Base-by-base conservation (phyloP, 495 filamentous ascomycete genomes). In the Pyrenopolyporus hunteri region DNA sequence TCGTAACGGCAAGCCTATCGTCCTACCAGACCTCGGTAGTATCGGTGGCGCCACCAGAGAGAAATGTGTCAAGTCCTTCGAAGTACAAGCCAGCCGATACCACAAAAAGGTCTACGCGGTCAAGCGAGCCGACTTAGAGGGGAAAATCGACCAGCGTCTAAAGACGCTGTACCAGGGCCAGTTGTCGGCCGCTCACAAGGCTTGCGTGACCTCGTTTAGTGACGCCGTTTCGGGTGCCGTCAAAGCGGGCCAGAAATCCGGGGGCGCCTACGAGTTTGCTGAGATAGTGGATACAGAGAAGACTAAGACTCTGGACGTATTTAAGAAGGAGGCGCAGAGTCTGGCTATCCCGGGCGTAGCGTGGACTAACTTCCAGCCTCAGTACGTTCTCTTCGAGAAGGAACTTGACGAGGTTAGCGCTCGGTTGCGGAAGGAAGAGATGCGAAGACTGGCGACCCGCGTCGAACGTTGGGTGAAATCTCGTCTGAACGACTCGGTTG, bases 381-480 rank as follows among this genome's bases (percentile, higher is more conserved):
- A 84, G 51, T 80, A 80, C 50, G 66, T 70, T 2, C 70, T 83
- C 17, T 84, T 83, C 43, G 81, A 83, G 55, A 93, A 94, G 68
- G 94, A 98, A 36, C 81, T 98, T 14, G 87, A 92, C 56, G 89
- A 94, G 62, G 90, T 93, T 61, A 94, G 91, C 58, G 80, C 82
- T 19, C 83, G 87, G 11, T 78, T 98, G 59, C 82, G 94, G 45
- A 89, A 90, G 61, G 94, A 98, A 64, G 94, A 98, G 74, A 96
- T 98, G 92, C 83, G 93, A 49, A 87, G 94, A 10, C 79, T 98
- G 44, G 94, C 94, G 1, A 91, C 84, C 13, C 84, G 94, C 10
- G 87, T 97, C 23, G 94, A 98, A 76, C 84, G 93, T 40, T 96
- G 91, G 89, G 94, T 98, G 52, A 86, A 87, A 64, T 89, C 89